Evolutionary conservation across 441 rosid species (phyloP), one percentile per base, ranked within the genome.

Genomic region (Syzygium syzygioides): DNA sequence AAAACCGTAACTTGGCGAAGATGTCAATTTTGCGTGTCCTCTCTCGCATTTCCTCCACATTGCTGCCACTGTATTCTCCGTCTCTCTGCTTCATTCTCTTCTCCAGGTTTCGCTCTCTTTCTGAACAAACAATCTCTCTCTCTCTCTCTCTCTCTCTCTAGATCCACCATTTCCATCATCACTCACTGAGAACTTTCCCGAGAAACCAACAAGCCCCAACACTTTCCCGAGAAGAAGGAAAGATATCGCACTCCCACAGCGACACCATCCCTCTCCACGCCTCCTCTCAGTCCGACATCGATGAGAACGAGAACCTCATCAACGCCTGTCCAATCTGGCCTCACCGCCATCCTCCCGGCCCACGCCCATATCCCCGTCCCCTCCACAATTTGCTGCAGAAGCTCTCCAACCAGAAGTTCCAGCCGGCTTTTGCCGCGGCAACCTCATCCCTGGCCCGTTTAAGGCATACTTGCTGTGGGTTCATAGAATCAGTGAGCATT

Each of bases 221-320:
- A 23, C 28, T 56, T 56, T 23, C 60, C 60, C 60, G 28, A 56
- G 57, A 25, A 57, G 13, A 57, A 57, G 14, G 28, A 25, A 57
- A 90, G 87, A 97, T 96, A 98, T 93, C 95, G 57, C 88, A 88
- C 90, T 93, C 94, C 71, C 95, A 92, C 89, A 90, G 94, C 93
- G 99, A 97, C 91, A 95, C 96, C 8, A 79, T 95, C 71, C 98
- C 98, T 53, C 96, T 94, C 88, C 94, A 95, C 76, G 79, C 95
- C 4, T 93, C 99, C 7, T 97, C 99, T 89, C 99, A 97, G 41
- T 96, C 99, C 64, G 99, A 96, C 92, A 96, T 96, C 88, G 99
- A 97, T 92, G 99, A 97, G 95, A 97, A 96, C 93, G 97, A 96
- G 91, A 95, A 95, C 92, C 94, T 96, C 85, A 96, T 96, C 88